Evolutionary conservation across 345 rosid genomes (phyloP), one percentile per base, ranked within the genome.

Genomic region (Citrus hindsii): DNA sequence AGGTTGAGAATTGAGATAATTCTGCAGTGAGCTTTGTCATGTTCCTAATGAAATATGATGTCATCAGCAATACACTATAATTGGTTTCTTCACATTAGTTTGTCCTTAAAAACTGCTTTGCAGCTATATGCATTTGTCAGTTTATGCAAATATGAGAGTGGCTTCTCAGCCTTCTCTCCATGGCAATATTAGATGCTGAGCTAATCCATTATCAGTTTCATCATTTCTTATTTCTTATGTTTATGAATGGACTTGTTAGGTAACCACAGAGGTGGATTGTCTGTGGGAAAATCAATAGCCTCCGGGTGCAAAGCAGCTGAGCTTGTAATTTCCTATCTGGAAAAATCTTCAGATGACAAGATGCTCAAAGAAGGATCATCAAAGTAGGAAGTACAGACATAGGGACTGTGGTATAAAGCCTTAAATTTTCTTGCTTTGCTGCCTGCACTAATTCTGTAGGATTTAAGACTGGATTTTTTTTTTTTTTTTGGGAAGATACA

Each of bases 231-330:
- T 28, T 28, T 67, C 33, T 67, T 9, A 62, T 53, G 18, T 46
- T 58, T 70, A 62, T 79, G 62, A 37, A 9, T 76, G 73, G 30
- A 22, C 69, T 48, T 82, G 74, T 46, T 83, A 95, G 99, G 99
- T 80, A 95, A 95, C 88, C 95, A 93, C 74, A 92, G 82, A 86
- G 94, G 86, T 5, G 96, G 99, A 79, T 84, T 95, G 76, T 90
- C 99, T 1, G 98, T 93, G 32, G 98, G 98, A 21, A 95, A 95
- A 84, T 76, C 98, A 69, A 87, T 92, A 60, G 87, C 88, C 59
- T 93, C 96, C 24, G 99, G 99, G 67, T 90, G 90, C 88, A 91
- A 84, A 82, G 98, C 99, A 67, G 98, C 98, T 77, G 97, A 92
- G 87, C 91, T 81, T 72, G 98, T 90, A 63, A 86, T 95, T 79